A percentile compares a stretch with the other conserved stretches of the same genome.
These are phyloP conservation scores for Trichosporon inkin DNA, from an alignment of 1,284 basidiomycete species.

Conservation along the genomic window DNA sequence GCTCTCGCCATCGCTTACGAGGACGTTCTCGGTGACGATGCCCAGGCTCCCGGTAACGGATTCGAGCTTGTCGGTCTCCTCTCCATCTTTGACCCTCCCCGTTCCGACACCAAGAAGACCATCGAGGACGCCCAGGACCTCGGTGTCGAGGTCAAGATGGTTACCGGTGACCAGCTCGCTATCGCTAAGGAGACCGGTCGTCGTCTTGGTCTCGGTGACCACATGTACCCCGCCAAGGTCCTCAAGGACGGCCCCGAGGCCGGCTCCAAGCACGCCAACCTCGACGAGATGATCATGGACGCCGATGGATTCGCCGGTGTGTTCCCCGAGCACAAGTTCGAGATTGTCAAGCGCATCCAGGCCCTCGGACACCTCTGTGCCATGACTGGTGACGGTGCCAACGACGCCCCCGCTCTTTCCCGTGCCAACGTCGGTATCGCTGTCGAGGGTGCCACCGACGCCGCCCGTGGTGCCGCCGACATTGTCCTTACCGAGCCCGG, in stretches of 20 bases:
- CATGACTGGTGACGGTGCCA: slow-evolving; percentile 96
- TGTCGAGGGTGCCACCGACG: slow-evolving; percentile 93
- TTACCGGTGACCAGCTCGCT: slow-evolving; percentile 97
- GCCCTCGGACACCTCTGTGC: slow-evolving; percentile 80
- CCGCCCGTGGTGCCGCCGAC: slow-evolving; percentile 90
- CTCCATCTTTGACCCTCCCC: slow-evolving; percentile 96
- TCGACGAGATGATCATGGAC: slow-evolving; percentile 83
- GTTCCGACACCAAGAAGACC: slow-evolving; percentile 97
- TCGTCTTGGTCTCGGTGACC: slow-evolving; percentile 90
- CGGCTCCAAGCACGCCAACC: slow-evolving; percentile 66
- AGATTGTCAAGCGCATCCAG: slow-evolving; percentile 89
- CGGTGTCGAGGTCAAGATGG: slow-evolving; percentile 99
- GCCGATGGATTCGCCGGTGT: slow-evolving; percentile 76
- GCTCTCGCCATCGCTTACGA: slow-evolving; percentile 94
- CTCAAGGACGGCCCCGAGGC: slow-evolving; percentile 85
- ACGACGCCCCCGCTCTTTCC: slow-evolving; percentile 88
- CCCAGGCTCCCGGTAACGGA: slow-evolving; percentile 66
- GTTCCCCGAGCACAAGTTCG: slow-evolving; percentile 95
- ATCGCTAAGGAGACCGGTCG: slow-evolving; percentile 99
- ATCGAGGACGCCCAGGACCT: slow-evolving; percentile 94
- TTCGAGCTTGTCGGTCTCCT: slow-evolving; percentile 97
- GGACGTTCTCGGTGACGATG: slow-evolving; percentile 70
- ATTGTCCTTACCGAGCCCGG: slow-evolving; percentile 93
- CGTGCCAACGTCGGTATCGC: slow-evolving; percentile 96
- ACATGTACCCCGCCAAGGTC: slow-evolving; percentile 95